Base-by-base conservation (phyloP, 805 yeast species). In the Nakazawaea peltata region DNA sequence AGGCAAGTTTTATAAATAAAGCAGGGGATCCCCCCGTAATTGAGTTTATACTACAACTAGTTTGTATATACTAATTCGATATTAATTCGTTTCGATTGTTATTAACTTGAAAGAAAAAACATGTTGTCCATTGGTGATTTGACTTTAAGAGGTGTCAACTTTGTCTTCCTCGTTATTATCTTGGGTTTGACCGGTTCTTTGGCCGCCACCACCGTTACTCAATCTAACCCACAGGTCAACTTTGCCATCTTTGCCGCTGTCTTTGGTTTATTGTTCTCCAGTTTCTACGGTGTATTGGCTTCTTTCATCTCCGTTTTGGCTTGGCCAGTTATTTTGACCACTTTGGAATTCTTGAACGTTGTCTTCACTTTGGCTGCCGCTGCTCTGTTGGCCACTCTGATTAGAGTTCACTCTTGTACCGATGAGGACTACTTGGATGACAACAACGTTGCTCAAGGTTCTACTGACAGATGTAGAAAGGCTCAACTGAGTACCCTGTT, bases 291-390 rank as follows among this genome's bases (percentile, higher is more conserved):
- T 41, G 47, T 80, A 23, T 57, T 72, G 34, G 95, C 97, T 26
- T 76, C 72, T 66, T 77, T 92, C 50, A 52, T 85, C 47, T 74
- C 77, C 41, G 77, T 77, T 50, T 69, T 90, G 43, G 94, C 95
- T 28, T 83, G 94, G 81, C 97, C 97, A 47, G 59, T 84, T 34
- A 59, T 88, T 48, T 60, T 85, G 55, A 76, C 81, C 41, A 49
- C 65, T 38, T 65, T 85, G 54, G 98, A 92, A 69, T 80, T 86
- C 66, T 68, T 92, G 63, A 87, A 87, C 73, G 63, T 77, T 49
- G 82, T 88, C 49, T 92, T 92, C 78, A 78, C 95, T 39, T 85
- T 92, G 60, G 77, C 97, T 33, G 97, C 85, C 46, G 97, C 88
- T 51, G 77, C 94, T 40, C 95, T 95, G 35, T 68, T 92, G 55